Percentiles rank a stretch among this genome's conserved stretches.
These are phyloP conservation scores for Cercospora sp. DNA, from an alignment of 2,329 filamentous ascomycete genomes.

Conservation along the genomic window DNA sequence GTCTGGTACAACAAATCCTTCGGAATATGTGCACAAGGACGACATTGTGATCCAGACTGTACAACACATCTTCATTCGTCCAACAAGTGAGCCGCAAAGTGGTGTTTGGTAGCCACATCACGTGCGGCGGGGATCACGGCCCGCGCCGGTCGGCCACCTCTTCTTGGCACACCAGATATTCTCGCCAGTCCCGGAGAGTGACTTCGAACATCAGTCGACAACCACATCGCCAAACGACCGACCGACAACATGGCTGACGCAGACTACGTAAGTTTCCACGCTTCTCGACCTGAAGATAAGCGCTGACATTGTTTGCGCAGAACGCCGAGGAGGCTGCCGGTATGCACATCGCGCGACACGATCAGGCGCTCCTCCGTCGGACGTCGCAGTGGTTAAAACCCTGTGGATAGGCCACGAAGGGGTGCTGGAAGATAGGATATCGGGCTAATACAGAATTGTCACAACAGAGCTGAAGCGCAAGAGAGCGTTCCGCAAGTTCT, in stretches of 20 bases:
- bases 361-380: conserved; percentile 31
- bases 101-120: neutral
- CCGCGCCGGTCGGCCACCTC: neutral
- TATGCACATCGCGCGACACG: conserved; percentile 46
- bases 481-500: conserved; percentile 99
- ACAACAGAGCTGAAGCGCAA: conserved; percentile 92
- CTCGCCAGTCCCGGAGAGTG: neutral
- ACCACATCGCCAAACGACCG: conserved; percentile 38
- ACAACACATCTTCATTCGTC: neutral
- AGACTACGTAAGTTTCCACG: conserved; percentile 74
- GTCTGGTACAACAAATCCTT: neutral
- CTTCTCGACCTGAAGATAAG: conserved; percentile 16
- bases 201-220: conserved; percentile 26
- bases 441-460: conserved; percentile 36
- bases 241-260: conserved; percentile 74
- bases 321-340: conserved; percentile 94
- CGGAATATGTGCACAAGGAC: neutral
- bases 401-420: conserved; percentile 46
- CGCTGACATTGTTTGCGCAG: conserved; percentile 50
- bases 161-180: conserved; percentile 9
- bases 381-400: conserved; percentile 39
- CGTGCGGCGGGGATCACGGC: neutral
- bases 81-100: neutral
- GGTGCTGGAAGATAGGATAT: conserved; percentile 42
- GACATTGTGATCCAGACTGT: neutral